Percentiles rank a stretch among this genome's conserved stretches.
Conservation (phyloP, 2,329 filamentous ascomycete genomes). For the Sporothrix sp. region DNA sequence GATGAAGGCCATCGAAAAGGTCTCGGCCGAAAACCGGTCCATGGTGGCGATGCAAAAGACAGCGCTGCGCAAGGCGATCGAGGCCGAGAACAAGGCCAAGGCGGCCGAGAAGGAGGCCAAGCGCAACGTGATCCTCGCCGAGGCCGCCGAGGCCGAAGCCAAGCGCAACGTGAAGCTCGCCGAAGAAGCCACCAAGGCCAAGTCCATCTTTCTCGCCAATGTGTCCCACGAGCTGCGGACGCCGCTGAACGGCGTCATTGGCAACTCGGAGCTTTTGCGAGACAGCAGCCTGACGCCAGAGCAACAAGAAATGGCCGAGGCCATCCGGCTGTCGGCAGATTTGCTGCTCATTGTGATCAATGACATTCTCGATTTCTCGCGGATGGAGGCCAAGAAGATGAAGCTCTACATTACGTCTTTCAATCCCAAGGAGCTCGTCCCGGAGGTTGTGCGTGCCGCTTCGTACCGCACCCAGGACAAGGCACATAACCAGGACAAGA, state of each 20-base stretch:
- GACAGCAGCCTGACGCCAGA: slow-evolving; percentile 67
- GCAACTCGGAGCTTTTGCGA: slow-evolving; percentile 73
- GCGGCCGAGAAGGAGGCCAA: slow-evolving; percentile 66
- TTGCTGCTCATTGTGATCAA: slow-evolving; percentile 87
- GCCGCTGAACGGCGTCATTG: slow-evolving; percentile 79
- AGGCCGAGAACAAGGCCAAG: slow-evolving; percentile 68
- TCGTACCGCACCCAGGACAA: slow-evolving; percentile 58
- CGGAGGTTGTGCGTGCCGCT: slow-evolving; percentile 55
- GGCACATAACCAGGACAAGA: slow-evolving; percentile 53
- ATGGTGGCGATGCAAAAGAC: slow-evolving; percentile 72
- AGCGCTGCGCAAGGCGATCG: slow-evolving; percentile 60
- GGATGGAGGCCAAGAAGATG: slow-evolving; percentile 82
- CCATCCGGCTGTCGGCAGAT: slow-evolving; percentile 77
- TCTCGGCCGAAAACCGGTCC: slow-evolving; percentile 65
- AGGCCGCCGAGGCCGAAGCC: slow-evolving; percentile 70
- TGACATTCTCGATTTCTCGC: slow-evolving; percentile 91
- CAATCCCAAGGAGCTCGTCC: slow-evolving; percentile 57
- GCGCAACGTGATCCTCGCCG: slow-evolving; percentile 68
- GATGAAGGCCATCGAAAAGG: slow-evolving; percentile 63
- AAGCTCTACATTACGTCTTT: slow-evolving; percentile 66
- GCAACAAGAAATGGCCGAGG: slow-evolving; percentile 77
- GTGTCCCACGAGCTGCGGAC: slow-evolving; percentile 75
- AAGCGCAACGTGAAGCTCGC: slow-evolving; percentile 72
- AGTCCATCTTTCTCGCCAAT: slow-evolving; percentile 70
- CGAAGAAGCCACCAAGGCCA: slow-evolving; percentile 73